Conservation (phyloP, 768 basidiomycete genomes). For the Chiua virens region DNA sequence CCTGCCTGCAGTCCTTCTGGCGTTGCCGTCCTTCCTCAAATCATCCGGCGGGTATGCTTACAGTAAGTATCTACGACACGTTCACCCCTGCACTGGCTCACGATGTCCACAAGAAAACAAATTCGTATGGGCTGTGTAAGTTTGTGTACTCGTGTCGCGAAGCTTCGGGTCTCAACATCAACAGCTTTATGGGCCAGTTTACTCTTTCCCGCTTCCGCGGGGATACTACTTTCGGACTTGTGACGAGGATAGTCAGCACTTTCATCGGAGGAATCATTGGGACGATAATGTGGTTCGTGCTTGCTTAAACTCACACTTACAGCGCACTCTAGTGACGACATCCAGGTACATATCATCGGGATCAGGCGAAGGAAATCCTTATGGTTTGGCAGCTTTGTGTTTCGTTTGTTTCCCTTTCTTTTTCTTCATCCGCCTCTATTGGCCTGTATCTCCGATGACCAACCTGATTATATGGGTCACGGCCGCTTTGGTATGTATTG, state of each 20-base stretch:
- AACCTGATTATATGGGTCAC: slow-evolving; percentile 71
- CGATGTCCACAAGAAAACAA: slow-evolving; percentile 46
- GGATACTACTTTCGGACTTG: slow-evolving; percentile 68
- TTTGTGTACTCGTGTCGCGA: not conserved
- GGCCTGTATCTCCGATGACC: slow-evolving; percentile 71
- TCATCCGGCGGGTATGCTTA: slow-evolving; percentile 58
- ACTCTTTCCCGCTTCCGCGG: slow-evolving; percentile 71
- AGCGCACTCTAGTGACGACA: not conserved
- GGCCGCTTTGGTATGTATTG: slow-evolving; percentile 47
- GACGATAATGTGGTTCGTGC: slow-evolving; percentile 61
- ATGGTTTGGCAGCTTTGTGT: slow-evolving; percentile 67
- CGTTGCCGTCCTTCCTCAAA: slow-evolving; percentile 58
- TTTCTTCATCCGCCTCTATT: slow-evolving; percentile 70
- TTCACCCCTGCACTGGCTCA: slow-evolving; percentile 4
- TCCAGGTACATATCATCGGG: slow-evolving; percentile 72
- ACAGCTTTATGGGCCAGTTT: slow-evolving; percentile 73
- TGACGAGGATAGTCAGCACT: slow-evolving; percentile 61
- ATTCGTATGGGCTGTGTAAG: slow-evolving; percentile 72
- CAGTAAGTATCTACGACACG: slow-evolving; percentile 35
- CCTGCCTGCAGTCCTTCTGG: slow-evolving; percentile 46
- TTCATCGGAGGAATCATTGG: slow-evolving; percentile 66
- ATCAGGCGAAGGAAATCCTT: slow-evolving; percentile 56
- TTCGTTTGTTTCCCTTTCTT: slow-evolving; percentile 72
- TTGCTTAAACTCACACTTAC: not conserved
- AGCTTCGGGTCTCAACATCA: not conserved